Conservation (phyloP, 106 monocot species). For the Dendrobium huoshanense region DNA sequence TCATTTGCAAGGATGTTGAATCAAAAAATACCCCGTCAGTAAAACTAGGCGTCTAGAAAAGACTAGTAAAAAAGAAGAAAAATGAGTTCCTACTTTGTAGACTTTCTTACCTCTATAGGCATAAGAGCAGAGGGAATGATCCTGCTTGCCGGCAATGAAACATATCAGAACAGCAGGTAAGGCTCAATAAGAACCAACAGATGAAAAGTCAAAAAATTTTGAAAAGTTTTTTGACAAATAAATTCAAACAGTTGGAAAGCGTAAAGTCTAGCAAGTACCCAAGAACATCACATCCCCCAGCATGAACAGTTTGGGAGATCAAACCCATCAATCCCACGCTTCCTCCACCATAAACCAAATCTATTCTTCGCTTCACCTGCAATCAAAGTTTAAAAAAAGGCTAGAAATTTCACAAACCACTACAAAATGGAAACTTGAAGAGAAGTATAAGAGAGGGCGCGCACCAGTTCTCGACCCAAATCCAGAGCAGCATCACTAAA, state of each 20-base stretch:
- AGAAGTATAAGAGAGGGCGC: not conserved
- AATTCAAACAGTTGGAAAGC: constrained; percentile 1
- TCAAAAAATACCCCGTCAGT: not conserved
- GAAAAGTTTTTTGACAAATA: not conserved
- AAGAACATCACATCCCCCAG: constrained; percentile 81
- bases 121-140: constrained; percentile 9
- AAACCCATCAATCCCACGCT: constrained; percentile 87
- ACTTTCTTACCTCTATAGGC: constrained; percentile 4
- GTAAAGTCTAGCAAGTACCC: constrained; percentile 32
- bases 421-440: not conserved
- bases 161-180: not conserved
- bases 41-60: not conserved
- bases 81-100: not conserved
- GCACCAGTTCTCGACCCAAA: constrained; percentile 61
- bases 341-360: constrained; percentile 88
- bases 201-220: not conserved
- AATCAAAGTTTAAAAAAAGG: not conserved
- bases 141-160: not conserved
- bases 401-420: not conserved
- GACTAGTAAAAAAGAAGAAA: not conserved
- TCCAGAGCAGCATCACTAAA: constrained; percentile 71
- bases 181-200: not conserved
- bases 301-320: constrained; percentile 66
- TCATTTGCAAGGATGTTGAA: not conserved
- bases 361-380: constrained; percentile 68